Conservation (phyloP, 2,329 filamentous ascomycete genomes). For the Pseudonectria buxi region DNA sequence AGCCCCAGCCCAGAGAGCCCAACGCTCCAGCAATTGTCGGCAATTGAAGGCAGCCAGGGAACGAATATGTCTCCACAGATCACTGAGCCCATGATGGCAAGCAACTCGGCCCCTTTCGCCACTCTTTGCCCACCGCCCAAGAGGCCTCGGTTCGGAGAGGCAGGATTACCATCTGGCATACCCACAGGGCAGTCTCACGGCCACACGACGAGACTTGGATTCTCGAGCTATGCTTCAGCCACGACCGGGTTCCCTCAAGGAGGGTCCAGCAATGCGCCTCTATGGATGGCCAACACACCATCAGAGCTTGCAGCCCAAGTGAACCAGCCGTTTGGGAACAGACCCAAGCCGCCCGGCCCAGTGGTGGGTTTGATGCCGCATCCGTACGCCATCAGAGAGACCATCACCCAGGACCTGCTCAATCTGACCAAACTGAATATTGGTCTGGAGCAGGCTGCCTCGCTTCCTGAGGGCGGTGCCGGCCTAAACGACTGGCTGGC, state of each 20-base stretch:
- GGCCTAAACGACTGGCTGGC: too few relatives aligned
- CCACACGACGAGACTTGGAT: too few relatives aligned
- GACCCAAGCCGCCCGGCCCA: background rate
- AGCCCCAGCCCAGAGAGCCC: too few relatives aligned
- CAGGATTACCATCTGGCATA: too few relatives aligned
- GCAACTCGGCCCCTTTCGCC: too few relatives aligned
- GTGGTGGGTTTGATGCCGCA: constrained; percentile 14
- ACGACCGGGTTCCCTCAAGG: constrained; percentile 5
- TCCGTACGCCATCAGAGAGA: constrained; percentile 13
- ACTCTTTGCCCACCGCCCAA: too few relatives aligned
- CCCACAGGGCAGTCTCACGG: too few relatives aligned
- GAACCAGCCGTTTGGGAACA: constrained; percentile 2
- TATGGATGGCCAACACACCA: constrained; percentile 7
- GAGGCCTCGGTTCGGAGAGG: too few relatives aligned
- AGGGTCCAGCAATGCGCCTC: background rate
- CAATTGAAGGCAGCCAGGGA: too few relatives aligned
- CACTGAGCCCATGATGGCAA: too few relatives aligned
- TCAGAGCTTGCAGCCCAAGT: constrained; percentile 4
- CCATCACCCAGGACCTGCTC: constrained; percentile 13
- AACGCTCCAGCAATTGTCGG: too few relatives aligned
- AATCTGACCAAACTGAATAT: constrained; percentile 1
- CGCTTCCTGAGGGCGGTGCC: background rate
- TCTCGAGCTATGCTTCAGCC: constrained; percentile 3
- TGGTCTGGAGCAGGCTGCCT: background rate
- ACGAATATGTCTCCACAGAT: too few relatives aligned